Evolutionary conservation across 352 stramenopile genomes (phyloP).

Genomic region (Pythium brassicae): DNA sequence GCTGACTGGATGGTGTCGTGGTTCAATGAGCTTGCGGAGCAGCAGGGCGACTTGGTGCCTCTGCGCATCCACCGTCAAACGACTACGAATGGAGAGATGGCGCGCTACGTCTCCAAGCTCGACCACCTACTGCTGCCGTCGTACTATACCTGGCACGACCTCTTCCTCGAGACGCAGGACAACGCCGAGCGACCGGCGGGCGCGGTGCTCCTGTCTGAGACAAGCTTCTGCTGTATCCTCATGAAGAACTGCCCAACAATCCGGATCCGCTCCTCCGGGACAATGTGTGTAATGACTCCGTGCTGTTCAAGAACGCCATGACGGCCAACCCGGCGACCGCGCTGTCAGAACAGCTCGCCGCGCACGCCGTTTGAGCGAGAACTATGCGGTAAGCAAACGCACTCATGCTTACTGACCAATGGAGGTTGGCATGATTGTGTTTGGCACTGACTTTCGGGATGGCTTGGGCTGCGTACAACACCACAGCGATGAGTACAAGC

Average conservation of each 20-base stretch:
- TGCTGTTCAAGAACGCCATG: not conserved
- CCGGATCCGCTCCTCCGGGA: not conserved
- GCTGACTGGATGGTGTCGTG: no score
- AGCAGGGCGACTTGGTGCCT: no score
- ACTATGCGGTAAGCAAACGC: constrained; percentile 6
- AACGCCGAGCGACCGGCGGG: no score
- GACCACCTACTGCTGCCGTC: no score
- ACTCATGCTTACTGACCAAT: constrained; percentile 4
- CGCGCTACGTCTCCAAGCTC: no score
- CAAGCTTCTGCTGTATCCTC: not conserved
- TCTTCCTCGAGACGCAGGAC: no score
- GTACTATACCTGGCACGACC: no score
- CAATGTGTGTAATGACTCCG: not conserved
- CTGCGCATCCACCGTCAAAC: no score
- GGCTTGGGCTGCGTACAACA: no score
- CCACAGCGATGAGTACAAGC: constrained; percentile 1
- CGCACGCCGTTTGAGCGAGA: constrained; percentile 2
- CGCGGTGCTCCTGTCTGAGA: not conserved
- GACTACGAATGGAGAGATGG: no score
- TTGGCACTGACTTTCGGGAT: not conserved
- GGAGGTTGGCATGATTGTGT: not conserved
- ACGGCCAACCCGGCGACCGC: not conserved
- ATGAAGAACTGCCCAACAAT: not conserved
- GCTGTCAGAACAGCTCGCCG: constrained; percentile 3
- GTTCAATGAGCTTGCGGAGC: no score